Base-by-base conservation (phyloP, 192 early-diverging fungal species). In the Coemansia sp. region DNA sequence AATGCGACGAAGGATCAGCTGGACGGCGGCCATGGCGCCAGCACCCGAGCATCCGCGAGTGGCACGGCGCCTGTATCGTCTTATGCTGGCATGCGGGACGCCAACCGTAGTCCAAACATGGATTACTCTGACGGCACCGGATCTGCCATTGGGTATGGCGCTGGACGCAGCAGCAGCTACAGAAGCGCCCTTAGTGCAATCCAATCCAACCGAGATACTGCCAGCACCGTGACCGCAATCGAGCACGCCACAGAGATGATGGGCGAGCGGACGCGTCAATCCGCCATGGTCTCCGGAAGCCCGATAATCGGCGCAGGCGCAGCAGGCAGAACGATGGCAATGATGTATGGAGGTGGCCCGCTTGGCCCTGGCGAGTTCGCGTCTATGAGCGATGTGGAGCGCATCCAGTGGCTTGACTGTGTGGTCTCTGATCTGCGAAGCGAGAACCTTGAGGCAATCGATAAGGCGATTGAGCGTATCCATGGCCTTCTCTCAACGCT, bases 111-210 rank as follows among this genome's bases (percentile, higher is more conserved):
- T 22, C 19, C 23, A 25, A 36, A 55, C 3, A 29, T 63, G 2
- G 57, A 57, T 48, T 19, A 44, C 29, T 22, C 38, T 1, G 62
- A 81, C 31, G 30, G 52, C 19, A 72, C 71, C 0, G 40, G 29
- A 22, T 56, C 68, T 6, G 77, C 57, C n/a, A 72, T 70, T 62
- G 74, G 78, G 3, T 81, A 71, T 45, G 61, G 61, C 31, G 67
- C 70, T 20, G 57, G 57, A 7, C 59, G 79, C 36, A 67, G 59
- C 25, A 53, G 59, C 0, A 30, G 27, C 33, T n/a, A 69, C 20
- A 59, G 59, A 55, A 52, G 48, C 38, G 61, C 67, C 9, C 50
- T 62, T 29, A 31, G 52, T 33, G 52, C 28, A 8, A 54, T 54
- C 17, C 27, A 54, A 0, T 29, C 52, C 30, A 33, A n/a, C 52